phyloP scores from a whole-genome alignment of 2,329 filamentous ascomycete species.

The Talaromyces sp. region DNA sequence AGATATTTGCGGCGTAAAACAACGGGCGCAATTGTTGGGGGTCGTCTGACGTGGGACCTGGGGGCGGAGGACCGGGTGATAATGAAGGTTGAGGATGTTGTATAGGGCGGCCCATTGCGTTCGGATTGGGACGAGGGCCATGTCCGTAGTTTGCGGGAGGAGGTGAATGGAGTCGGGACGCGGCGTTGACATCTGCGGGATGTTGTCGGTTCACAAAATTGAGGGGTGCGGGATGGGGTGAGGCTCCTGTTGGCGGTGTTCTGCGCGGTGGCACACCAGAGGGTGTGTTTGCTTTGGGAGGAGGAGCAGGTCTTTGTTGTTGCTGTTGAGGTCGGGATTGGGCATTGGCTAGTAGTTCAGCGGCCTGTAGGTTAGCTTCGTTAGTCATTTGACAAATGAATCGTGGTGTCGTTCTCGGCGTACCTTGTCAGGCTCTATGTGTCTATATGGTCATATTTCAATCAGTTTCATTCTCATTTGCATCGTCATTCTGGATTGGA shows the following conservation, averaged over 20 bases:
- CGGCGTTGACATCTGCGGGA: slow-evolving; percentile 38
- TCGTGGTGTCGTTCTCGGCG: background rate
- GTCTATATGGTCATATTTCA: slow-evolving; percentile 22
- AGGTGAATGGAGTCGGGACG: slow-evolving; percentile 43
- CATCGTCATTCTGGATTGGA: slow-evolving; percentile 22
- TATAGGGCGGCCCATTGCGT: slow-evolving; percentile 30
- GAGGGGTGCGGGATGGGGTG: slow-evolving; percentile 27
- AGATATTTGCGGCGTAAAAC: slow-evolving; percentile 83
- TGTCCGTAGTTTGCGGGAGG: slow-evolving; percentile 51
- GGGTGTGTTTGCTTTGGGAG: slow-evolving; percentile 12
- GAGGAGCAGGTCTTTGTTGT: slow-evolving; percentile 19
- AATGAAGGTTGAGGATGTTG: slow-evolving; percentile 59
- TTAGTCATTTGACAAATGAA: slow-evolving; percentile 42
- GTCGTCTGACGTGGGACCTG: slow-evolving; percentile 51
- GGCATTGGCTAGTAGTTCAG: slow-evolving; percentile 15
- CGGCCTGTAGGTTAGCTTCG: slow-evolving; percentile 14
- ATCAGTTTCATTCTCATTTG: slow-evolving; percentile 2
- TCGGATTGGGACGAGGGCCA: slow-evolving; percentile 47
- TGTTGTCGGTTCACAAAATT: slow-evolving; percentile 29
- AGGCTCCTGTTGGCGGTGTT: slow-evolving; percentile 29
- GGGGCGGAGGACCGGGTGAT: slow-evolving; percentile 60
- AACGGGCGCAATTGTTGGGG: slow-evolving; percentile 70
- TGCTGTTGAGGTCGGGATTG: slow-evolving; percentile 10
- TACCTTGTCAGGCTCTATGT: slow-evolving; percentile 21
- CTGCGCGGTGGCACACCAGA: slow-evolving; percentile 24